Conservation (phyloP, 257 asterid species). For the Solanum appendiculatum region DNA sequence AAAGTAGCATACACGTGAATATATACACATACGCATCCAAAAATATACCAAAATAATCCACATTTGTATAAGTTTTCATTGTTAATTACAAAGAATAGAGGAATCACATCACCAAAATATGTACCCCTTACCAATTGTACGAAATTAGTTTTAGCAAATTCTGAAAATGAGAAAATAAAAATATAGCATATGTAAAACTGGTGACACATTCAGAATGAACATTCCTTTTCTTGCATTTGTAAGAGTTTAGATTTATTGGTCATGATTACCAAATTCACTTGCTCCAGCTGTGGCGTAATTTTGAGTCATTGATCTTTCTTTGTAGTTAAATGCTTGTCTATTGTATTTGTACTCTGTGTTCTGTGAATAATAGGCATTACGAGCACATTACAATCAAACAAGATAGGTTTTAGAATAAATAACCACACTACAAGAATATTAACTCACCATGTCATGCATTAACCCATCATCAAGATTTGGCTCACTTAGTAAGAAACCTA, state of each 20-base stretch:
- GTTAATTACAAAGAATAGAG: neutral
- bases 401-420: too few species aligned
- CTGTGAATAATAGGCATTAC: too few species aligned
- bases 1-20: neutral
- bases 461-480: too few species aligned
- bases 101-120: neutral
- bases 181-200: neutral
- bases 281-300: too few species aligned
- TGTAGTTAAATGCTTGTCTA: neutral
- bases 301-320: neutral
- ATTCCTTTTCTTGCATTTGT: neutral
- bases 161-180: neutral
- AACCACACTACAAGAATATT: too few species aligned
- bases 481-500: too few species aligned
- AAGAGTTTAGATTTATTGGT: too few species aligned
- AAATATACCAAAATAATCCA: too few species aligned
- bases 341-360: too few species aligned
- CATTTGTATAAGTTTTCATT: neutral
- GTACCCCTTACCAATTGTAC: neutral
- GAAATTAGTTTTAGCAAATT: neutral
- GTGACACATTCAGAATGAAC: neutral
- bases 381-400: too few species aligned
- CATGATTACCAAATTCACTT: too few species aligned
- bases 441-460: too few species aligned
- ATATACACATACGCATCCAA: neutral